Base-by-base conservation (phyloP, 805 yeast genomes). In the Barnettozyma sucrosica region DNA sequence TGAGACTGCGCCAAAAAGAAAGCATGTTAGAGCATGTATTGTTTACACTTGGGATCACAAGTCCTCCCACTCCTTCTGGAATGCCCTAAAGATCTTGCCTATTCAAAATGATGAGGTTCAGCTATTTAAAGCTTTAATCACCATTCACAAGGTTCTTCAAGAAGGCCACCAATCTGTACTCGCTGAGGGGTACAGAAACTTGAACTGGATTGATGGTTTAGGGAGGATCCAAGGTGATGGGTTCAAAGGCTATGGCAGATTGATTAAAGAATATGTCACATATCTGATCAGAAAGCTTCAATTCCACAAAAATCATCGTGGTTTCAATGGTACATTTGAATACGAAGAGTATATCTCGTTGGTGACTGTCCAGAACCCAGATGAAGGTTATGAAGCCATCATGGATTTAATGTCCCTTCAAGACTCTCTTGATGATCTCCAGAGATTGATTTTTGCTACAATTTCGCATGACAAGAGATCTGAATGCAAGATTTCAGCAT, bases 1-100 rank as follows among this genome's bases (percentile, higher is more conserved):
- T 23, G 97, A 89, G 62, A 76, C 85, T 4, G 95, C 97, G 0
- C 97, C 99, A 1, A 92, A 92, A 66, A 75, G 99, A 56, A 92
- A 92, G 65, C 99, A 92, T 67, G 98, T 92, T 6, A 75, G 99
- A 59, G 89, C 95, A 2, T 89, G 97, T 70, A 90, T 90, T 51
- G 96, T 92, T 34, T 90, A 84, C 66, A 89, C 97, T 1, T 92
- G 97, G 97, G 99, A 93, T 66, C 92, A 88, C 59, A 84, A 85
- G 62, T 80, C 88, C 36, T 81, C 95, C 4, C 75, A 80, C 49
- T 87, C 86, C 9, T 86, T 90, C 58, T 92, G 97, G 92, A 81
- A 85, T 57, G 81, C 83, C 2, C 70, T 92, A 52, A 88, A 86
- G 65, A 66, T 84, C 45, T 80, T 82, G 52, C 96, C 97, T 1